These are phyloP conservation scores for Xylaria sp. DNA, from an alignment of 495 filamentous ascomycete species.

Conservation along the genomic window DNA sequence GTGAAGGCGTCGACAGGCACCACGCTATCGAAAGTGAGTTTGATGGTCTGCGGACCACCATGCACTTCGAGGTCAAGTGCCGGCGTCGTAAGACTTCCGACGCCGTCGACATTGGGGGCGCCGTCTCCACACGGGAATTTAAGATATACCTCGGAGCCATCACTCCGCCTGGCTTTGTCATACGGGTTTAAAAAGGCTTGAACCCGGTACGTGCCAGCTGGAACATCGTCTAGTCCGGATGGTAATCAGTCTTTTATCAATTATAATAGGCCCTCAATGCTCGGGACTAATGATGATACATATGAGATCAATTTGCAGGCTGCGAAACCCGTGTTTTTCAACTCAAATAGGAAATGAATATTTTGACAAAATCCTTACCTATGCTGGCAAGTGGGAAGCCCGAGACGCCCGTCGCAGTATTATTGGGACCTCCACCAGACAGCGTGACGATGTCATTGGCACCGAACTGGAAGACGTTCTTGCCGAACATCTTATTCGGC, in stretches of 20 bases:
- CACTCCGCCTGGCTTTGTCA: slow-evolving; percentile 14
- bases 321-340: neutral
- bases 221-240: slow-evolving; percentile 21
- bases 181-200: slow-evolving; percentile 28
- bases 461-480: slow-evolving; percentile 27
- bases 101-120: slow-evolving; percentile 23
- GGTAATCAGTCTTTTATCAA: neutral
- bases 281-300: neutral
- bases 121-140: slow-evolving; percentile 29
- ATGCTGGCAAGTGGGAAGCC: slow-evolving; percentile 24
- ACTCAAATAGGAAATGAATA: neutral
- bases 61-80: slow-evolving; percentile 25
- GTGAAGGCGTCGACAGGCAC: slow-evolving; percentile 9
- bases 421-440: slow-evolving; percentile 16
- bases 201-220: slow-evolving; percentile 23
- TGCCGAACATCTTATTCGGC: slow-evolving; percentile 31
- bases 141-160: slow-evolving; percentile 24
- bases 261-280: neutral
- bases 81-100: slow-evolving; percentile 23
- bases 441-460: slow-evolving; percentile 18
- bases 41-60: slow-evolving; percentile 24
- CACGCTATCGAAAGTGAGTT: slow-evolving; percentile 26
- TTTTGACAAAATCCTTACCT: slow-evolving; percentile 7
- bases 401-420: slow-evolving; percentile 14
- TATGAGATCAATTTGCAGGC: neutral